Evolutionary conservation across 108 stramenopile genomes (phyloP).

Genomic region (Fistulifera solaris): DNA sequence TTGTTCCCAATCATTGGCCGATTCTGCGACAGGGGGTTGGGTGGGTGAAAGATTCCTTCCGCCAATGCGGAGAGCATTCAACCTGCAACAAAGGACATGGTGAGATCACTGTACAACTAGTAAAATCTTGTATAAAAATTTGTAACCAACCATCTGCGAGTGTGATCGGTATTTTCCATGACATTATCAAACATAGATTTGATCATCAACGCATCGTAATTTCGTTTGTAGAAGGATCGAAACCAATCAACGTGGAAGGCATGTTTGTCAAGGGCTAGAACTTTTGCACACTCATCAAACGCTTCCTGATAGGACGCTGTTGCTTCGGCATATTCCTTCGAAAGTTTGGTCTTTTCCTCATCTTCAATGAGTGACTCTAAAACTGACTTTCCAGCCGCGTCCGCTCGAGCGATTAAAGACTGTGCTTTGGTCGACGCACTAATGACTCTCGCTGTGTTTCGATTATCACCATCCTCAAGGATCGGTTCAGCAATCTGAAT

Average conservation of each 20-base stretch:
- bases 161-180: slow-evolving; percentile 71
- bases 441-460: not conserved
- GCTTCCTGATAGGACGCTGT: slow-evolving; percentile 48
- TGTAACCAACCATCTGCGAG: slow-evolving; percentile 52
- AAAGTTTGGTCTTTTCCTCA: slow-evolving; percentile 25
- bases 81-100: not conserved
- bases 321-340: slow-evolving; percentile 23
- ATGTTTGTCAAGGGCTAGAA: slow-evolving; percentile 62
- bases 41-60: not conserved
- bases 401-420: slow-evolving; percentile 37
- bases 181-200: slow-evolving; percentile 70
- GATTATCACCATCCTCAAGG: not conserved
- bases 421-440: slow-evolving; percentile 27
- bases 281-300: slow-evolving; percentile 58
- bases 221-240: slow-evolving; percentile 66
- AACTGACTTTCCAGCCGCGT: slow-evolving; percentile 32
- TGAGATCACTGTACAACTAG: not conserved
- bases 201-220: slow-evolving; percentile 84
- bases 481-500: not conserved
- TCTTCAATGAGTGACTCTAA: slow-evolving; percentile 25
- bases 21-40: too few species aligned
- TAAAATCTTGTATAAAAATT: not conserved
- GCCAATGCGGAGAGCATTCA: not conserved
- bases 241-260: slow-evolving; percentile 80
- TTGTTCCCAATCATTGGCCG: not conserved